Conservation (phyloP, 495 filamentous ascomycete genomes). For the Penicillium longicatenatum region DNA sequence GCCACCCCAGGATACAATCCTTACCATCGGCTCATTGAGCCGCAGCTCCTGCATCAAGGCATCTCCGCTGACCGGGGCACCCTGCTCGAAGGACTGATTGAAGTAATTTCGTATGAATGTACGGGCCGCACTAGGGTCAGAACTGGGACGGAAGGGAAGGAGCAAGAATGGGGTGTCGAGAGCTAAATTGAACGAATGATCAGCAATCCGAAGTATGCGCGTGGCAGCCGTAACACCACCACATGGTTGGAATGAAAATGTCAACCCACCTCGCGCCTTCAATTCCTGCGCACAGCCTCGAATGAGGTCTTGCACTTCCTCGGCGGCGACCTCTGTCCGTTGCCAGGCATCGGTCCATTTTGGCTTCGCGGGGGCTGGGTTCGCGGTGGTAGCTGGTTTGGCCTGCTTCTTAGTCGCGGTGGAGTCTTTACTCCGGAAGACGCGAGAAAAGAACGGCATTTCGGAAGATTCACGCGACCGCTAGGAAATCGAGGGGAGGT, state of each 20-base stretch:
- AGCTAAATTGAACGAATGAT: conserved; percentile 53
- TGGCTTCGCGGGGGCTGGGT: conserved; percentile 62
- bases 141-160: conserved; percentile 91
- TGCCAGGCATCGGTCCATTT: conserved; percentile 89
- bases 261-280: conserved; percentile 83
- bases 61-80: conserved; percentile 60
- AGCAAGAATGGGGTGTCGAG: conserved; percentile 91
- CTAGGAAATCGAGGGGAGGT: conserved; percentile 1
- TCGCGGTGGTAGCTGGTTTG: conserved; percentile 50
- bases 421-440: conserved; percentile 71
- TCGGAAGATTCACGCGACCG: conserved; percentile 21
- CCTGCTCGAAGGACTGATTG: conserved; percentile 53
- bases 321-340: conserved; percentile 80
- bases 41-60: conserved; percentile 81
- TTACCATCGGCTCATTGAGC: conserved; percentile 91
- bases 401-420: conserved; percentile 58
- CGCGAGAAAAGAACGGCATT: conserved; percentile 69
- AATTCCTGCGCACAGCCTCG: conserved; percentile 84
- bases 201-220: conserved; percentile 37
- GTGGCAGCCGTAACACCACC: conserved; percentile 22
- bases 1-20: conserved; percentile 4
- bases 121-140: conserved; percentile 86
- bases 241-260: conserved; percentile 26
- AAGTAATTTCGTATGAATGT: conserved; percentile 95
- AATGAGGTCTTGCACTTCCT: conserved; percentile 87